phyloP scores from a whole-genome alignment of 176 grass and related monocot species.

The Metroxylon sagu region DNA sequence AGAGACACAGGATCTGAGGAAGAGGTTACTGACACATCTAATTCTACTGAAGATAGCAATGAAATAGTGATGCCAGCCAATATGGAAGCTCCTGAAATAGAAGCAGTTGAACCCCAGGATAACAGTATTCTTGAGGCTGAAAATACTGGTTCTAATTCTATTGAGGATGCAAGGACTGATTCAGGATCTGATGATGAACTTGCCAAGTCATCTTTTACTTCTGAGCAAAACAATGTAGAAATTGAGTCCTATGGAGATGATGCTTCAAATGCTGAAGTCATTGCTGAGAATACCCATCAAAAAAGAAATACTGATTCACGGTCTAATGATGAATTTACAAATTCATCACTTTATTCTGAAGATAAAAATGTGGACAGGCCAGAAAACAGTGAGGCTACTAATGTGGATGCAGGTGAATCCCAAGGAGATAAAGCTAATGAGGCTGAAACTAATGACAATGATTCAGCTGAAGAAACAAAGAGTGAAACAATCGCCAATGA shows the following conservation, averaged over 20 bases:
- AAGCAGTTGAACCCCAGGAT: conserved; percentile 3
- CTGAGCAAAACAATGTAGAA: conserved; percentile 20
- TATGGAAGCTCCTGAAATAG: conserved; percentile 9
- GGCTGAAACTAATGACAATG: too few species aligned
- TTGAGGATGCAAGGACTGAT: conserved; percentile 10
- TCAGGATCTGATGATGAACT: background rate
- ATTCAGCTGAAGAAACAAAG: too few species aligned
- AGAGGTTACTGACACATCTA: conserved; percentile 25
- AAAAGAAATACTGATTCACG: too few species aligned
- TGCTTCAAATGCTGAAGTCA: too few species aligned
- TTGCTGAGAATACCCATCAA: too few species aligned
- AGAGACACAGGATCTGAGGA: conserved; percentile 20
- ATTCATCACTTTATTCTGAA: too few species aligned
- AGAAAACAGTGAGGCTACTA: conserved; percentile 12
- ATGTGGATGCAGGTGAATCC: conserved; percentile 17
- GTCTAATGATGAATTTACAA: too few species aligned
- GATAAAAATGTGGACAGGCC: background rate
- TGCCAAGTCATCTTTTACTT: conserved; percentile 7
- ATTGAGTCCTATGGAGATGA: too few species aligned
- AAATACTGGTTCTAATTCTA: conserved; percentile 4
- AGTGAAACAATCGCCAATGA: too few species aligned
- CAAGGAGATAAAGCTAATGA: background rate
- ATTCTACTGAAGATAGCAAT: conserved; percentile 10
- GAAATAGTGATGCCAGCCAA: conserved; percentile 1
- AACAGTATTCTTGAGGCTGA: conserved; percentile 10